These are phyloP conservation scores for Teratosphaeria pseudoeucalypti DNA, from an alignment of 2,329 filamentous ascomycete species.

Conservation along the genomic window DNA sequence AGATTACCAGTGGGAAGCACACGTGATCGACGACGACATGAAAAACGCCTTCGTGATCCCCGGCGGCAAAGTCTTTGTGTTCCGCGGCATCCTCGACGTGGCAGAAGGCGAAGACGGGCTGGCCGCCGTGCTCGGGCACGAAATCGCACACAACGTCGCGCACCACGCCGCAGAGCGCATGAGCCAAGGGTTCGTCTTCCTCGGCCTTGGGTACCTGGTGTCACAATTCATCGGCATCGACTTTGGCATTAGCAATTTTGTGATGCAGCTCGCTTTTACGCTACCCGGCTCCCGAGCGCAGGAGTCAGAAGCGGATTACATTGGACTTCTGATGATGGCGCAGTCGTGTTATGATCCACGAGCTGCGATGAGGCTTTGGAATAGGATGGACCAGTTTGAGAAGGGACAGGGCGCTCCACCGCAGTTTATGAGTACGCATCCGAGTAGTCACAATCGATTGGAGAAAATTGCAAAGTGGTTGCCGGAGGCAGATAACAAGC, in stretches of 20 bases:
- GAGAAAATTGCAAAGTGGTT: conserved; percentile 54
- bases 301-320: conserved; percentile 68
- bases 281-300: conserved; percentile 60
- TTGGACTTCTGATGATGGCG: conserved; percentile 74
- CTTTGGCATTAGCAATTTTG: conserved; percentile 24
- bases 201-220: conserved; percentile 24
- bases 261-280: conserved; percentile 55
- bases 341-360: conserved; percentile 66
- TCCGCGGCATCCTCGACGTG: conserved; percentile 60
- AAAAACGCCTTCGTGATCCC: conserved; percentile 71
- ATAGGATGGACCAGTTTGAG: conserved; percentile 51
- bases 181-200: conserved; percentile 34
- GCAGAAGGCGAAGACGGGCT: conserved; percentile 58
- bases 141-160: conserved; percentile 67
- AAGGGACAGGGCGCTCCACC: conserved; percentile 39
- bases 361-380: conserved; percentile 53
- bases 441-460: conserved; percentile 56
- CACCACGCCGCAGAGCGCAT: conserved; percentile 57
- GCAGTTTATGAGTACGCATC: conserved; percentile 68
- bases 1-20: conserved; percentile 54
- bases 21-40: conserved; percentile 55
- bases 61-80: conserved; percentile 69
- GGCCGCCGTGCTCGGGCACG: conserved; percentile 66
- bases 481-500: conserved; percentile 30
- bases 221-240: conserved; percentile 35